These are phyloP conservation scores for Ottelia alismoides DNA, from an alignment of 106 monocot species.

Conservation along the genomic window DNA sequence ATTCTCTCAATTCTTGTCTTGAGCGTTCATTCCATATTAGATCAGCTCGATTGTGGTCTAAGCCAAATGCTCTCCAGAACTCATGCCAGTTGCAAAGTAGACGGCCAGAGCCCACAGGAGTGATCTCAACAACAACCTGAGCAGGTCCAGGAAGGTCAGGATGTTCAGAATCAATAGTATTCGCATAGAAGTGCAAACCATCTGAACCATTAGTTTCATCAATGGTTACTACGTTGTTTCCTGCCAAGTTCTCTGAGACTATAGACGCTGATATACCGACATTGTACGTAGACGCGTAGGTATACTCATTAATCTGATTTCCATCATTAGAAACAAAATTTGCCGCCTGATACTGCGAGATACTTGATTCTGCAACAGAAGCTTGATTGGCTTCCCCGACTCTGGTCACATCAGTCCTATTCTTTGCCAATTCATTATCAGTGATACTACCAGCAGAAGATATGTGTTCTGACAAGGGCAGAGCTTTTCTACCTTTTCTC, in stretches of 20 bases:
- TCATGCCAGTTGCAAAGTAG: constrained; percentile 92
- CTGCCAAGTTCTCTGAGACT: constrained; percentile 17
- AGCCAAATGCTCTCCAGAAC: constrained; percentile 93
- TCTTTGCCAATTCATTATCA: too few relatives aligned
- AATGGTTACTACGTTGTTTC: background rate
- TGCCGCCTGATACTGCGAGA: constrained; percentile 20
- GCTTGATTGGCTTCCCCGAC: constrained; percentile 22
- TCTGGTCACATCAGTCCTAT: too few relatives aligned
- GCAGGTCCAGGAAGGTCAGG: constrained; percentile 81
- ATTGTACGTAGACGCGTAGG: constrained; percentile 11
- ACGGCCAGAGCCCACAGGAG: constrained; percentile 92
- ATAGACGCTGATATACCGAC: constrained; percentile 16
- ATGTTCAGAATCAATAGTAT: constrained; percentile 27
- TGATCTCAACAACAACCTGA: constrained; percentile 82
- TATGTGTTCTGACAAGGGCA: constrained; percentile 14
- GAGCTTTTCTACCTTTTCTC: constrained; percentile 41
- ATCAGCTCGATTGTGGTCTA: constrained; percentile 96
- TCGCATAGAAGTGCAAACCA: constrained; percentile 21
- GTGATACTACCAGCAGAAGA: constrained; percentile 13
- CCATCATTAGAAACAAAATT: constrained; percentile 16
- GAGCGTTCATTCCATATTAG: constrained; percentile 99
- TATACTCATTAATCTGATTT: constrained; percentile 24
- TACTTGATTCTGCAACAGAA: constrained; percentile 19
- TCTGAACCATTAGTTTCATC: constrained; percentile 18
- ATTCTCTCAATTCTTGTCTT: constrained; percentile 87